These are phyloP conservation scores for Ephemerocybe angulata DNA, from an alignment of 768 basidiomycete species.

Conservation along the genomic window DNA sequence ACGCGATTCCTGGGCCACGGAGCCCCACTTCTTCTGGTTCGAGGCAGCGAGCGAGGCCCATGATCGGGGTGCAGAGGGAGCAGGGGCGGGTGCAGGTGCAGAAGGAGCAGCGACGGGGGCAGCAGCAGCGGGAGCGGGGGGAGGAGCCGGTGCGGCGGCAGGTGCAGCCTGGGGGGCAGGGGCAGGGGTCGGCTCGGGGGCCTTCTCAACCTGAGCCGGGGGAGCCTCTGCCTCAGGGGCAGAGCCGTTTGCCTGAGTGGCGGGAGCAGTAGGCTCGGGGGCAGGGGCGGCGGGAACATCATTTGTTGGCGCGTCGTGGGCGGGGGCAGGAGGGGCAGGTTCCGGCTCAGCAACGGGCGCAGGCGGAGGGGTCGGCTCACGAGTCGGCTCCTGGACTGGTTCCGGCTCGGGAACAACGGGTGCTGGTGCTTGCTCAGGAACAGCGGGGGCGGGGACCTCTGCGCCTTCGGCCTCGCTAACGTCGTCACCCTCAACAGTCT, in stretches of 20 bases:
- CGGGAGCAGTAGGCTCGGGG: constrained; percentile 26
- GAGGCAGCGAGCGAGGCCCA: constrained; percentile 93
- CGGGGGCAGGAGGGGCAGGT: constrained; percentile 27
- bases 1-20: constrained; percentile 73
- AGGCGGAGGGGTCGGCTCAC: constrained; percentile 33
- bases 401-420: constrained; percentile 15
- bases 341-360: constrained; percentile 27
- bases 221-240: constrained; percentile 34
- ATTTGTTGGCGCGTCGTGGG: constrained; percentile 39
- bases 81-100: constrained; percentile 27
- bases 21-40: constrained; percentile 81
- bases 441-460: constrained; percentile 31
- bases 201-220: constrained; percentile 21
- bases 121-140: constrained; percentile 26
- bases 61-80: constrained; percentile 63
- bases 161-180: constrained; percentile 28
- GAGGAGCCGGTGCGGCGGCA: constrained; percentile 24
- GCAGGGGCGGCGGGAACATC: constrained; percentile 36
- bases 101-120: constrained; percentile 25
- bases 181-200: constrained; percentile 28
- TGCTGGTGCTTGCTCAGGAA: constrained; percentile 28
- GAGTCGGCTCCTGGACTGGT: constrained; percentile 6
- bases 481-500: constrained; percentile 78
- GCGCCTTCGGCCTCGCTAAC: constrained; percentile 42
- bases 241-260: constrained; percentile 34